phyloP scores from a whole-genome alignment of 2,329 filamentous ascomycete species.

The Aspergillus sp. region DNA sequence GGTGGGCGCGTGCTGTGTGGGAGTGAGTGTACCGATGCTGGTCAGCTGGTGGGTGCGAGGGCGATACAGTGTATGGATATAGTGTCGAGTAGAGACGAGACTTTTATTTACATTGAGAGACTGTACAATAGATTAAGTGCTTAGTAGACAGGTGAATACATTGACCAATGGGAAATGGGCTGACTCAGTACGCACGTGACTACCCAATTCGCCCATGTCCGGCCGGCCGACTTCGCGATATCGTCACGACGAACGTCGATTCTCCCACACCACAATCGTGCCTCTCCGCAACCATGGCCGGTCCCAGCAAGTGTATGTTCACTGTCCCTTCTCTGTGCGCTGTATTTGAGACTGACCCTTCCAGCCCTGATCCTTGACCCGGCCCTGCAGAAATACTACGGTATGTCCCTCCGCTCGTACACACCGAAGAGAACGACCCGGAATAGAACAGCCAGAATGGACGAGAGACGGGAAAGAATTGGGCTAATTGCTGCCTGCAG shows the following conservation, averaged over 20 bases:
- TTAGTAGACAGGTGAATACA: too few species aligned
- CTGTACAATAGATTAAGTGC: too few species aligned
- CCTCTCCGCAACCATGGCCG: slow-evolving; percentile 46
- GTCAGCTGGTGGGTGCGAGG: too few species aligned
- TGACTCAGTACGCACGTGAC: slow-evolving; percentile 9
- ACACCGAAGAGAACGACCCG: not conserved
- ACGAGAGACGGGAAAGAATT: not conserved
- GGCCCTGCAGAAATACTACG: slow-evolving; percentile 49
- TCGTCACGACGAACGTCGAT: not conserved
- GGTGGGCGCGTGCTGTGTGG: too few species aligned
- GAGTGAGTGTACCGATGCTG: too few species aligned
- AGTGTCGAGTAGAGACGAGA: too few species aligned
- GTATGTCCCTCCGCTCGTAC: slow-evolving; percentile 34
- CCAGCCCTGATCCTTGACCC: slow-evolving; percentile 43
- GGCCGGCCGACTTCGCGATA: not conserved
- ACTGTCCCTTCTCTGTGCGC: too few species aligned
- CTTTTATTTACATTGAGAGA: too few species aligned
- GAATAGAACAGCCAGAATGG: too few species aligned
- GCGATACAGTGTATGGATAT: too few species aligned
- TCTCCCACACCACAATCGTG: not conserved
- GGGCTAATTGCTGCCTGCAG: slow-evolving; percentile 44
- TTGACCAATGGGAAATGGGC: too few species aligned
- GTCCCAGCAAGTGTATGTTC: slow-evolving; percentile 47
- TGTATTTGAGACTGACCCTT: slow-evolving; percentile 41
- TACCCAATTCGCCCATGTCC: slow-evolving; percentile 2